Conservation (phyloP, 1,284 basidiomycete species). For the Microbotryum violaceum region DNA sequence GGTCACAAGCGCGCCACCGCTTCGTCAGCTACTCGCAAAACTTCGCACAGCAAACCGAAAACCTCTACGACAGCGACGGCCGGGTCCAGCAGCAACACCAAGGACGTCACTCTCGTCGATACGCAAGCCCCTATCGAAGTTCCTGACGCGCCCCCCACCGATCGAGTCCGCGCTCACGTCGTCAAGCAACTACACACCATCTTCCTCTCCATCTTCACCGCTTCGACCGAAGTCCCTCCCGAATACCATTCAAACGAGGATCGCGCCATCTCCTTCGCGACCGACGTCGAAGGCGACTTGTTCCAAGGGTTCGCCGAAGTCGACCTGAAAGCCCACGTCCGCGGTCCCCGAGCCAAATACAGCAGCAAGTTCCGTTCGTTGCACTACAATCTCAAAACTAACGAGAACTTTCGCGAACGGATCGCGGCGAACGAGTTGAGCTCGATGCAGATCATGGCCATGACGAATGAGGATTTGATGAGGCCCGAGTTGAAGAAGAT, state of each 20-base stretch:
- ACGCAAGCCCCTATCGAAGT: neutral
- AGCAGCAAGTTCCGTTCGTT: conserved; percentile 35
- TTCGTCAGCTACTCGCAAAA: too few relatives aligned
- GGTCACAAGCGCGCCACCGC: too few relatives aligned
- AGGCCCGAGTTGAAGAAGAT: conserved; percentile 71
- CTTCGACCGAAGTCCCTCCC: conserved; percentile 6
- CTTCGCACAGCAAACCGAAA: too few relatives aligned
- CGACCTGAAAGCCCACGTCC: conserved; percentile 23
- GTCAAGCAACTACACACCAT: conserved; percentile 23
- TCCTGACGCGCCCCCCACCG: conserved; percentile 9
- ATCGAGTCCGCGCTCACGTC: conserved; percentile 26
- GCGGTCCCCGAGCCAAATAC: conserved; percentile 31
- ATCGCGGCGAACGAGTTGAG: conserved; percentile 59
- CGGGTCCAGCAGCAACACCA: neutral
- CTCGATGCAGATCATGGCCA: conserved; percentile 61
- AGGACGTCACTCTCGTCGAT: neutral
- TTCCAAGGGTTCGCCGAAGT: conserved; percentile 30
- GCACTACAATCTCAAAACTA: conserved; percentile 36
- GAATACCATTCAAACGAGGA: neutral
- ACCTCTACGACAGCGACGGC: too few relatives aligned
- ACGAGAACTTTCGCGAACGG: conserved; percentile 39
- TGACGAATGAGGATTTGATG: conserved; percentile 76
- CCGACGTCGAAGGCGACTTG: conserved; percentile 31
- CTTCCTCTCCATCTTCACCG: conserved; percentile 28
- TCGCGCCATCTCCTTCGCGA: conserved; percentile 24